Evolutionary conservation across 805 yeast genomes (phyloP).

Genomic region (Candida qinlingensis): DNA sequence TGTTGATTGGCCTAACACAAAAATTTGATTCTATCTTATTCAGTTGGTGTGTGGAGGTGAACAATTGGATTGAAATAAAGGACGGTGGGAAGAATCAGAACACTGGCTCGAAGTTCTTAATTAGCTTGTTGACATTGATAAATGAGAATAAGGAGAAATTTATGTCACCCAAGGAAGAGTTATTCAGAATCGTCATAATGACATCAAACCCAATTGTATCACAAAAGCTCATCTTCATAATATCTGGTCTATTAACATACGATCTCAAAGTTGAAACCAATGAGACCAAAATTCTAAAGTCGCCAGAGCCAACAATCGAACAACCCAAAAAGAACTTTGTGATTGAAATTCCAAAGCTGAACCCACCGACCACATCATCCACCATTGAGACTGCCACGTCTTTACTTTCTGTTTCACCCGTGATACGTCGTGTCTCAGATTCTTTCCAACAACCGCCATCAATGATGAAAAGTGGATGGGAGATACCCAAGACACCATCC

Average conservation of each 20-base stretch:
- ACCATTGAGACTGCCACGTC: background rate
- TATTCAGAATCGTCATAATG: constrained; percentile 49
- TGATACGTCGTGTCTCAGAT: background rate
- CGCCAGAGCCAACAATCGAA: background rate
- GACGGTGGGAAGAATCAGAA: constrained; percentile 30
- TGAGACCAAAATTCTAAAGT: background rate
- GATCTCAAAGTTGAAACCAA: constrained; percentile 16
- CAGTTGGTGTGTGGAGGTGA: constrained; percentile 35
- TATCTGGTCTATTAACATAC: constrained; percentile 45
- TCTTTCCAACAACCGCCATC: constrained; percentile 20
- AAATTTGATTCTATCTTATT: constrained; percentile 24
- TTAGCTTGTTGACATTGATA: constrained; percentile 18
- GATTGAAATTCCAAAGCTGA: constrained; percentile 2
- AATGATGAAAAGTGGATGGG: constrained; percentile 33
- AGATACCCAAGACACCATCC: constrained; percentile 30
- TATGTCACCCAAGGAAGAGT: constrained; percentile 20
- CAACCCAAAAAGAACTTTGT: background rate
- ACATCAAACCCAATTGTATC: constrained; percentile 59
- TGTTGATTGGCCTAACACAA: constrained; percentile 28
- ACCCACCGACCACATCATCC: constrained; percentile 2
- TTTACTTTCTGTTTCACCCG: background rate
- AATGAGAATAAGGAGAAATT: constrained; percentile 12
- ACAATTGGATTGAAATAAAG: constrained; percentile 37
- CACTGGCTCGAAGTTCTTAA: constrained; percentile 20
- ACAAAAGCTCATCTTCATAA: constrained; percentile 48